Evolutionary conservation across 768 basidiomycete species (phyloP), one percentile per base, ranked within the genome.

Genomic region (Chiua virens): DNA sequence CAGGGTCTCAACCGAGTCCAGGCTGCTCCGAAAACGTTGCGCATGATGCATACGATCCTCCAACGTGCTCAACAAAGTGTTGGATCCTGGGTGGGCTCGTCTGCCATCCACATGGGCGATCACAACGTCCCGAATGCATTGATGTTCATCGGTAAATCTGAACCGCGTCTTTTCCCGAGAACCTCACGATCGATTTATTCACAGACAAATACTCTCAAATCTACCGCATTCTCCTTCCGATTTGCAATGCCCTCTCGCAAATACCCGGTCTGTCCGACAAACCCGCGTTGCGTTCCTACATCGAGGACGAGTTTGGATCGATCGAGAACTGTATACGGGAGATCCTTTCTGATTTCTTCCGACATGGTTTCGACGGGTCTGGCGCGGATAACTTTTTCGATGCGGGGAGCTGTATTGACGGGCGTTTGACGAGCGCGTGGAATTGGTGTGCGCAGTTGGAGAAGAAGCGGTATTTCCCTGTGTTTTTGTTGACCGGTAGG

Each of bases 341-440:
- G 53, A 87, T 93, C 58, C 71, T 92, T 42, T 75, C 80, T 27
- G 91, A 93, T 68, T 92, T 93, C 74, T 92, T 92, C 71, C 76
- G 86, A 42, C 91, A 93, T 59, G 91, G 85, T 1, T 92, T 92
- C 64, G 90, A 93, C 67, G 91, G 91, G 1, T 89, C 87, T 22
- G 91, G 91, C n/a, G 91, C 90, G 4, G 90, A 92, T 63, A 92
- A 90, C 66, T 92, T 89, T 73, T 91, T 87, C 64, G 90, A 92
- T 64, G 91, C 90, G 35, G 89, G 91, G 17, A 89, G 87, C 21
- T 81, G 79, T 58, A 92, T 92, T 58, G 90, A 92, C 60, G 90
- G 90, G 13, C 78, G 91, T 4, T 68, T 93, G 61, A 93, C 91
- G 27, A 91, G 89, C 66, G 91, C 91, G 5, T 93, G 91, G 91